These are phyloP conservation scores for Gossypium trilobum DNA, from an alignment of 441 rosid species.

Conservation along the genomic window DNA sequence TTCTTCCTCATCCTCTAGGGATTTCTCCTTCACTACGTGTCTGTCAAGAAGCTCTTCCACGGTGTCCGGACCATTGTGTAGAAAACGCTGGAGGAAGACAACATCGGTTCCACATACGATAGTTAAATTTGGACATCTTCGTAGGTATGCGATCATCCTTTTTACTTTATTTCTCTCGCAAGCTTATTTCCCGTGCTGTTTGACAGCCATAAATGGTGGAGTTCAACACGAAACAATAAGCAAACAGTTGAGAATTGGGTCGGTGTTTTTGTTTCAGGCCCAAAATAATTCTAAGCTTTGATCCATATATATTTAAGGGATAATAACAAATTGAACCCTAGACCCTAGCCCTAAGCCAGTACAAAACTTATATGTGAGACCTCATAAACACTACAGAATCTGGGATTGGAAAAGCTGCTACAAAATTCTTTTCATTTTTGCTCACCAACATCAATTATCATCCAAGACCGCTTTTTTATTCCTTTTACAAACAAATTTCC, in stretches of 20 bases:
- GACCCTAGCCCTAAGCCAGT: too few species aligned
- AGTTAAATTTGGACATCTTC: slow-evolving; percentile 14
- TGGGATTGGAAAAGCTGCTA: slow-evolving; percentile 33
- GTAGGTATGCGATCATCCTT: slow-evolving; percentile 31
- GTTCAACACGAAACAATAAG: not conserved
- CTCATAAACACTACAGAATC: not conserved
- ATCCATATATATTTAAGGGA: not conserved
- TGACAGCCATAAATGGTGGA: not conserved
- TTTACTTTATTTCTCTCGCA: not conserved
- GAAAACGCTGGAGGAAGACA: slow-evolving; percentile 15
- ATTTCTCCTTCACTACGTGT: slow-evolving; percentile 51
- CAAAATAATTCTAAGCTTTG: not conserved
- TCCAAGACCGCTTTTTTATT: slow-evolving; percentile 10
- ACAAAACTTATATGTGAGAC: too few species aligned
- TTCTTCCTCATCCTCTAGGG: slow-evolving; percentile 50
- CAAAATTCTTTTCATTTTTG: slow-evolving; percentile 28
- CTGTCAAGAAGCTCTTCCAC: slow-evolving; percentile 69
- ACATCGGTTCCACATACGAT: slow-evolving; percentile 1
- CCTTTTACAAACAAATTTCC: not conserved
- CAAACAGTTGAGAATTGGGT: not conserved
- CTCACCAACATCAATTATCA: slow-evolving; percentile 16
- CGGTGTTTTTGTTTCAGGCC: not conserved
- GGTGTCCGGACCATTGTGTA: slow-evolving; percentile 75
- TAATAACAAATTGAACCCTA: too few species aligned
- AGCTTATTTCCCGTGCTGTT: not conserved